Percentiles rank a stretch among this genome's conserved stretches.
Conservation (phyloP, 2,329 filamentous ascomycete genomes). For the Helicocarpus griseus region DNA sequence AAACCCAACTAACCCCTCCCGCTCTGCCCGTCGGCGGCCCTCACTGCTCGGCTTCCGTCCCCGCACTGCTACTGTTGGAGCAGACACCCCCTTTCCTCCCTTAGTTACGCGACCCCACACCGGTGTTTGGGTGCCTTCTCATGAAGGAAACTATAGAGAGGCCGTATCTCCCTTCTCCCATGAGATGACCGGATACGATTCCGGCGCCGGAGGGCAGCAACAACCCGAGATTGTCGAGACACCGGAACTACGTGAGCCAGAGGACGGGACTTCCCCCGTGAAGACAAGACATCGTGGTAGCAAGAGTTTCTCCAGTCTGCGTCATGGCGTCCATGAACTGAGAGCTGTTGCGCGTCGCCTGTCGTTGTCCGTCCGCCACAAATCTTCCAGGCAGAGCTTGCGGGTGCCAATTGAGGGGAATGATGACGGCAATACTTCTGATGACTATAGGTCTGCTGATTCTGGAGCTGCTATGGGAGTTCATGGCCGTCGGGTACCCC, state of each 20-base stretch:
- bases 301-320: slow-evolving; percentile 34
- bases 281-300: slow-evolving; percentile 13
- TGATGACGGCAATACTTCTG: background rate
- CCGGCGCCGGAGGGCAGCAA: background rate
- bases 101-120: slow-evolving; percentile 6
- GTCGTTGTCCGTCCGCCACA: slow-evolving; percentile 31
- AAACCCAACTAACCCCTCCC: background rate
- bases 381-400: slow-evolving; percentile 11
- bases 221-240: background rate
- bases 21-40: slow-evolving; percentile 18
- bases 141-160: slow-evolving; percentile 9
- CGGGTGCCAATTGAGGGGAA: slow-evolving; percentile 3
- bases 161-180: slow-evolving; percentile 7
- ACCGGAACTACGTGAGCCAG: background rate
- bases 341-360: slow-evolving; percentile 32
- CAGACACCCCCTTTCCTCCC: slow-evolving; percentile 7
- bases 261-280: background rate
- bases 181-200: slow-evolving; percentile 1
- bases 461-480: slow-evolving; percentile 19
- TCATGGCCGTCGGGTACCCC: slow-evolving; percentile 23
- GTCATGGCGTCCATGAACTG: slow-evolving; percentile 33
- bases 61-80: slow-evolving; percentile 29
- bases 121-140: slow-evolving; percentile 9
- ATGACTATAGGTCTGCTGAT: slow-evolving; percentile 12
- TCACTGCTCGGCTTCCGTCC: slow-evolving; percentile 31